Percentiles rank a stretch among this genome's conserved stretches.
phyloP scores from a whole-genome alignment of 1,284 basidiomycete species.

The Sporisorium scitamineum region DNA sequence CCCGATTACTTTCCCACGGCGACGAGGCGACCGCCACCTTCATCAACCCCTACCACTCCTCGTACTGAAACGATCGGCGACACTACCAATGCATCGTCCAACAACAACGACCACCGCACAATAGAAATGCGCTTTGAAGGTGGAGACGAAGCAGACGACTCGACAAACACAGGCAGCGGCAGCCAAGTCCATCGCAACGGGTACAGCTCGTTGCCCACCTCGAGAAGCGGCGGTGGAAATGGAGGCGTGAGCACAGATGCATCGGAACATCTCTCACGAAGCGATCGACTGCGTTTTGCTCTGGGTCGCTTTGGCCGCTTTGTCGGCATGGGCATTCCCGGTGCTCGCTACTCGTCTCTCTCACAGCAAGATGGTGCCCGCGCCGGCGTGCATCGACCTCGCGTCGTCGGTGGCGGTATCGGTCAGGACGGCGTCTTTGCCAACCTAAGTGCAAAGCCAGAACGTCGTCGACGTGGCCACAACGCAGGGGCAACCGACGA shows the following conservation, averaged over 20 bases:
- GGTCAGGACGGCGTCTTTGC: conserved; percentile 96
- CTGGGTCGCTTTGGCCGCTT: conserved; percentile 64
- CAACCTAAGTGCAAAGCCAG: conserved; percentile 92
- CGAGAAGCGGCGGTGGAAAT: conserved; percentile 5
- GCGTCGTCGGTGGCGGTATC: conserved; percentile 77
- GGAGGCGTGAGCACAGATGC: conserved; percentile 13
- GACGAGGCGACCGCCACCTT: conserved; percentile 24
- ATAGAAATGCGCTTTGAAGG: conserved; percentile 38
- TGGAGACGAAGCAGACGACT: conserved; percentile 29
- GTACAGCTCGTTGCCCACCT: conserved; percentile 39
- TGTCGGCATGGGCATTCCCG: conserved; percentile 67
- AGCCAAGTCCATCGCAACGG: conserved; percentile 25
- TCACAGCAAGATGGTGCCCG: conserved; percentile 32
- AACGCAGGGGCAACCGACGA: conserved; percentile 63
- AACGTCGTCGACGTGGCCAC: conserved; percentile 66
- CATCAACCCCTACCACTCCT: conserved; percentile 27
- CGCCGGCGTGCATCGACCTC: conserved; percentile 29
- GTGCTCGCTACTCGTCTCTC: conserved; percentile 59
- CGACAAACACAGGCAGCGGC: conserved; percentile 15
- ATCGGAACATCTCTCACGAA: conserved; percentile 24
- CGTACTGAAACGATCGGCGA: conserved; percentile 9
- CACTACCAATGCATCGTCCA: neutral
- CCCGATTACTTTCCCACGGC: conserved; percentile 57
- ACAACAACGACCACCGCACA: conserved; percentile 23
- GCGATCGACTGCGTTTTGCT: conserved; percentile 51